phyloP scores from a whole-genome alignment of 2,329 filamentous ascomycete genomes.

The Xylariaceae sp. region DNA sequence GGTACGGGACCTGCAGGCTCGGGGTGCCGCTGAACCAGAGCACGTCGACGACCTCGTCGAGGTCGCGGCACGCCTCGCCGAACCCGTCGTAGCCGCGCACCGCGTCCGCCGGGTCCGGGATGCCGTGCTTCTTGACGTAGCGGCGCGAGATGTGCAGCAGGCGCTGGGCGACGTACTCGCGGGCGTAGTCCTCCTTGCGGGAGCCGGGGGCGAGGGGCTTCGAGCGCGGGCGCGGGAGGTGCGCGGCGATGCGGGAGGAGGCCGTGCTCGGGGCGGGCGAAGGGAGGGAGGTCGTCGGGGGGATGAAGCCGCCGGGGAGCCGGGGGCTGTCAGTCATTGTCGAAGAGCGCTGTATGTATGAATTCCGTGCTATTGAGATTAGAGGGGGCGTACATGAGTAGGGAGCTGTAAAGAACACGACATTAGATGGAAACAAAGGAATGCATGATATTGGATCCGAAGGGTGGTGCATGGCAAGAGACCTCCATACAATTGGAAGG shows the following conservation, averaged over 20 bases:
- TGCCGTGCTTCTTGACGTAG: slow-evolving; percentile 56
- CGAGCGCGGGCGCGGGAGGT: slow-evolving; percentile 48
- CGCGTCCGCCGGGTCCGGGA: slow-evolving; percentile 40
- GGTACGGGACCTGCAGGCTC: slow-evolving; percentile 75
- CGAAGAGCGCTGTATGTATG: background rate
- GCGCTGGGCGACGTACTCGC: slow-evolving; percentile 52
- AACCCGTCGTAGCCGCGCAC: slow-evolving; percentile 56
- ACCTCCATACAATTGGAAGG: too few relatives aligned
- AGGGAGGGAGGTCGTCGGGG: slow-evolving; percentile 35
- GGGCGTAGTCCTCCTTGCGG: slow-evolving; percentile 55
- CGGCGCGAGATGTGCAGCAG: slow-evolving; percentile 52
- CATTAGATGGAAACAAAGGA: too few relatives aligned
- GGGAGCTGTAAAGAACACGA: too few relatives aligned
- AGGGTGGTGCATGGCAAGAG: too few relatives aligned
- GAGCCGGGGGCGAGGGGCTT: slow-evolving; percentile 52
- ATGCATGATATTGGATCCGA: too few relatives aligned
- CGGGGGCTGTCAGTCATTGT: slow-evolving; percentile 17
- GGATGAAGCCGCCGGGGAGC: slow-evolving; percentile 47
- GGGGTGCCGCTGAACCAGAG: slow-evolving; percentile 86
- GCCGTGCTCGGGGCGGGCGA: slow-evolving; percentile 51
- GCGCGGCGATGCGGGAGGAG: slow-evolving; percentile 35
- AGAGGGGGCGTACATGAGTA: background rate
- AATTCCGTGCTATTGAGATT: too few relatives aligned
- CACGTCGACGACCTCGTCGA: slow-evolving; percentile 72
- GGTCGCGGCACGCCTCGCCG: slow-evolving; percentile 66